phyloP scores from a whole-genome alignment of 495 filamentous ascomycete genomes.

The Parmelia sp. region DNA sequence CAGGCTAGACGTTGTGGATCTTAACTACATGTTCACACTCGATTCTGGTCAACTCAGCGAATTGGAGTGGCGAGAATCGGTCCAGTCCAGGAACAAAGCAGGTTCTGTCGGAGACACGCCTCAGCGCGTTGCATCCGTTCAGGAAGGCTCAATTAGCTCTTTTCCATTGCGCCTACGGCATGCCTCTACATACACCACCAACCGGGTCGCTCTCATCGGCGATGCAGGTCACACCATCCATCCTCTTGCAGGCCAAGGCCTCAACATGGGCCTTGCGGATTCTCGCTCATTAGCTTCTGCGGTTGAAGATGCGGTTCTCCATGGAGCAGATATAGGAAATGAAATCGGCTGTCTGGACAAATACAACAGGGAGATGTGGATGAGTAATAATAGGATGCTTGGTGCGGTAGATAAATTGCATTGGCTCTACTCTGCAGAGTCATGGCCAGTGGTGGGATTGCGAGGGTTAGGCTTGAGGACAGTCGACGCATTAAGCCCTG shows the following conservation, averaged over 20 bases:
- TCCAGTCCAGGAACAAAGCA: conserved; percentile 49
- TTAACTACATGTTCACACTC: conserved; percentile 68
- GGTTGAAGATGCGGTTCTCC: conserved; percentile 67
- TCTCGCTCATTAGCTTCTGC: conserved; percentile 65
- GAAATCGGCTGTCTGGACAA: conserved; percentile 61
- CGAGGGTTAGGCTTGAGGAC: conserved; percentile 70
- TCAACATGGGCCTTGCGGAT: conserved; percentile 90
- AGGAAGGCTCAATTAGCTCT: conserved; percentile 73
- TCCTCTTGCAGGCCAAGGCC: conserved; percentile 87
- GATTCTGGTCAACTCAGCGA: conserved; percentile 62
- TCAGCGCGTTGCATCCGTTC: conserved; percentile 56
- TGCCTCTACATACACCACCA: conserved; percentile 82
- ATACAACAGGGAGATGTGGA: conserved; percentile 73
- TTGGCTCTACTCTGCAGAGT: conserved; percentile 76
- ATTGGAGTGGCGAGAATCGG: conserved; percentile 70
- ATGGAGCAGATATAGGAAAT: conserved; percentile 80
- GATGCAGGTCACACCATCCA: conserved; percentile 95
- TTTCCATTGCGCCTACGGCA: conserved; percentile 91
- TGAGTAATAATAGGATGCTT: conserved; percentile 74
- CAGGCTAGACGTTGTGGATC: conserved; percentile 68
- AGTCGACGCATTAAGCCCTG: conserved; percentile 65
- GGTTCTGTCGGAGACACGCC: conserved; percentile 34
- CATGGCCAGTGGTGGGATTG: conserved; percentile 67
- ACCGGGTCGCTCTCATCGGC: conserved; percentile 81
- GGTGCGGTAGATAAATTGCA: conserved; percentile 91